A percentile compares a stretch with the other conserved stretches of the same genome.
phyloP scores from a whole-genome alignment of 805 yeast species.

The Myxozyma geophila region DNA sequence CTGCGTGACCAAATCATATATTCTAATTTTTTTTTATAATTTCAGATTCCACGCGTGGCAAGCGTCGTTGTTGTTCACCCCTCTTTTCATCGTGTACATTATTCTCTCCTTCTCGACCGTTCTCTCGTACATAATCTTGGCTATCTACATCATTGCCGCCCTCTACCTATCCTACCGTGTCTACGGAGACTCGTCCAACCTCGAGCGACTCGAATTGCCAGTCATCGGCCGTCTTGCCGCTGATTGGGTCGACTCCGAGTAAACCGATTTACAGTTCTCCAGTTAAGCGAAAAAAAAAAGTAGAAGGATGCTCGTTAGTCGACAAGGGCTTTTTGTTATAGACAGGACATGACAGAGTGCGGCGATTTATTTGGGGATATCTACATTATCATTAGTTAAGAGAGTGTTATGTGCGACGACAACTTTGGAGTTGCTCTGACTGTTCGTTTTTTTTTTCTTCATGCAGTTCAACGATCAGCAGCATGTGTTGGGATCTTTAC shows the following conservation, averaged over 20 bases:
- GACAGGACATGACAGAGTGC: too few species aligned
- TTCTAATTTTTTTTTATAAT: not conserved
- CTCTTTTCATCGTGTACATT: conserved; percentile 33
- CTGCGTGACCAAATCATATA: not conserved
- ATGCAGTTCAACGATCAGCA: too few species aligned
- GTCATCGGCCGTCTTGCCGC: conserved; percentile 35
- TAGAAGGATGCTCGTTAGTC: too few species aligned
- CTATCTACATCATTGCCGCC: conserved; percentile 28
- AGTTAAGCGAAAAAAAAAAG: too few species aligned
- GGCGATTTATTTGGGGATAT: too few species aligned
- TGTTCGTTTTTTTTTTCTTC: too few species aligned
- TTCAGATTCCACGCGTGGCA: conserved; percentile 36
- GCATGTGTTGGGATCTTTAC: too few species aligned
- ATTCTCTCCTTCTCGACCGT: conserved; percentile 36
- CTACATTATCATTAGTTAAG: too few species aligned
- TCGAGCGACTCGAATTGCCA: conserved; percentile 34
- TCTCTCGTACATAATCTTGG: conserved; percentile 31
- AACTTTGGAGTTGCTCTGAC: too few species aligned
- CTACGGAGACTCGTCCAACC: conserved; percentile 28
- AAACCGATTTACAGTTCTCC: not conserved
- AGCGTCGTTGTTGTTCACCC: conserved; percentile 35
- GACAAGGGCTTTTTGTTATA: too few species aligned
- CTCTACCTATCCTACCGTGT: conserved; percentile 32
- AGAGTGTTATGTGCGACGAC: too few species aligned
- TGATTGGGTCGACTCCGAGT: conserved; percentile 37